Evolutionary conservation across 2,329 filamentous ascomycete genomes (phyloP).

Genomic region (Aspergillus proliferans): DNA sequence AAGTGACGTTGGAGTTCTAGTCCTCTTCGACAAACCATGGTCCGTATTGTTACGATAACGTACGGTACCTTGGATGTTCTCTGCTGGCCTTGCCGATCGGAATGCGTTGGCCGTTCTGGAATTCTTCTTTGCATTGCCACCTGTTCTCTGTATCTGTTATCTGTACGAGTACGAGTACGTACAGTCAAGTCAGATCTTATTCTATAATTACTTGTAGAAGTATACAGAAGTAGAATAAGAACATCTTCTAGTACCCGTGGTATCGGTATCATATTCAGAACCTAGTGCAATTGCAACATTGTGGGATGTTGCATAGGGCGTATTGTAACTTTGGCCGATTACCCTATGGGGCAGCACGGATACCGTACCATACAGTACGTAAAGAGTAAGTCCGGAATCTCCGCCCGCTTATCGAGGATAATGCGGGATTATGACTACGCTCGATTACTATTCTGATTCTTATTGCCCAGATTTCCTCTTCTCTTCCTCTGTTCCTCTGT

Average conservation of each 20-base stretch:
- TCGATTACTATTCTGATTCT: slow-evolving; percentile 4
- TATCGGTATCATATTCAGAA: not conserved
- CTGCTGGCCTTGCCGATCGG: slow-evolving; percentile 5
- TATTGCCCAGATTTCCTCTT: slow-evolving; percentile 1
- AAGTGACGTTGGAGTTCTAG: slow-evolving; percentile 1
- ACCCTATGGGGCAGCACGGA: too few relatives aligned
- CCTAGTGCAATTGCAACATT: not conserved
- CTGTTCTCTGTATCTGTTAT: not conserved
- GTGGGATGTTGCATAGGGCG: too few relatives aligned
- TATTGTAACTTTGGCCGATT: too few relatives aligned
- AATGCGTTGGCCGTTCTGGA: slow-evolving; percentile 23
- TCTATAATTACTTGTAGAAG: too few relatives aligned
- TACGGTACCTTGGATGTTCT: too few relatives aligned
- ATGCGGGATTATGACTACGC: not conserved
- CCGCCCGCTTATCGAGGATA: not conserved
- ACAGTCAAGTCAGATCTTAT: too few relatives aligned
- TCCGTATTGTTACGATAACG: not conserved
- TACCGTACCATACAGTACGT: too few relatives aligned
- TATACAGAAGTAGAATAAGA: too few relatives aligned
- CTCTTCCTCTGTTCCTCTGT: slow-evolving; percentile 3
- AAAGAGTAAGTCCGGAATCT: not conserved
- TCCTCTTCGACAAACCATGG: not conserved
- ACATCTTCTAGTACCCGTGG: too few relatives aligned
- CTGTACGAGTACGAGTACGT: not conserved
- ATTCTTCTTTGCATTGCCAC: slow-evolving; percentile 26